phyloP scores from a whole-genome alignment of 805 yeast species.

The Candida ovalis region DNA sequence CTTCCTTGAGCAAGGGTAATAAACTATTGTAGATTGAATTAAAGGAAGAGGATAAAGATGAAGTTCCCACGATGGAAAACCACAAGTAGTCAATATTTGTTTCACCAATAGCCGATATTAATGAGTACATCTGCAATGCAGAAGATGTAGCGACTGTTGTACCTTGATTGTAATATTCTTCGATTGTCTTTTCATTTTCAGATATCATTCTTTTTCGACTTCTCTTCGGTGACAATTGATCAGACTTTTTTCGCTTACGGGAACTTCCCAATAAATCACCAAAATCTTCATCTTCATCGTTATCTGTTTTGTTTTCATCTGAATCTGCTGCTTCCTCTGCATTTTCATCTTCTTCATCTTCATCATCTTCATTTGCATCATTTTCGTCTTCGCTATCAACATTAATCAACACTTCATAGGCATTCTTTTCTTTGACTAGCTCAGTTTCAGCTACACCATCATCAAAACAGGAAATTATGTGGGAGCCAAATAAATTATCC shows the following conservation, averaged over 20 bases:
- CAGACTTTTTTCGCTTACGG: conserved; percentile 11
- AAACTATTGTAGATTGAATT: conserved; percentile 72
- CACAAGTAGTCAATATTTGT: conserved; percentile 68
- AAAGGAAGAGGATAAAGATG: conserved; percentile 68
- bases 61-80: conserved; percentile 85
- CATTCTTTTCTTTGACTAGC: conserved; percentile 51
- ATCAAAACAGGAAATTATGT: conserved; percentile 74
- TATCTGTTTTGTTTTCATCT: conserved; percentile 17
- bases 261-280: conserved; percentile 31
- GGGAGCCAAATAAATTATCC: conserved; percentile 85
- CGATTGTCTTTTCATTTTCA: conserved; percentile 53
- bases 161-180: conserved; percentile 81
- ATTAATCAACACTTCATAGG: conserved; percentile 53
- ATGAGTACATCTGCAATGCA: conserved; percentile 75
- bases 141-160: conserved; percentile 70
- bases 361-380: conserved; percentile 35
- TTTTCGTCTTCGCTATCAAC: conserved; percentile 35
- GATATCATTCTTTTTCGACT: conserved; percentile 39
- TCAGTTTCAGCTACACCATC: conserved; percentile 73
- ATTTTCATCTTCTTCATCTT: conserved; percentile 17
- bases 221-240: conserved; percentile 32
- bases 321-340: conserved; percentile 26
- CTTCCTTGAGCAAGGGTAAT: conserved; percentile 75
- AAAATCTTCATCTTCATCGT: conserved; percentile 31
- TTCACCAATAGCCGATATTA: conserved; percentile 79